Evolutionary conservation across 257 asterid genomes (phyloP), one percentile per base, ranked within the genome.

Genomic region (Capsicum pubescens): DNA sequence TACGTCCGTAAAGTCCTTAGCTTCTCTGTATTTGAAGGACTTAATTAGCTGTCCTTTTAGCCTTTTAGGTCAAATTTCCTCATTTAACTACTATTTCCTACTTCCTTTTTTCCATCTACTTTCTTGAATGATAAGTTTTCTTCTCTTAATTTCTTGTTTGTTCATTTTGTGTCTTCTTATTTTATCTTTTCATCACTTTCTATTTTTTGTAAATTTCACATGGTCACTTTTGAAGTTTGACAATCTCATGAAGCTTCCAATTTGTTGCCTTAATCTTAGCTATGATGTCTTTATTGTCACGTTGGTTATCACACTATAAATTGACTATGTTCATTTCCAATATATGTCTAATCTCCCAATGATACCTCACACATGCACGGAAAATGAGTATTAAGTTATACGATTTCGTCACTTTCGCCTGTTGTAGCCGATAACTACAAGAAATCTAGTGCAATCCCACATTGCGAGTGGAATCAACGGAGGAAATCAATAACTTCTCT

Each of bases 1-100:
- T 74, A 74, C 21, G 21, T 21, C 81, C 46, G 60, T 50, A 26
- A 13, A 74, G 42, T 74, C 81, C 60, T 74, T 74, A 19, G 42
- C 60, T 74, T 48, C 42, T 48, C 19, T 12, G 44, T 6, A 48
- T 50, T 74, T 21, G 61, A 74, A 74, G 44, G 44, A 74, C n/a
- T 19, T n/a, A n/a, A n/a, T n/a, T n/a, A 48, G 81, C n/a, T 74
- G 81, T 52, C 44, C 50, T 14, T 26, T 26, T 26, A 26, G 1
- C n/a, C n/a, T n/a, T 67, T 50, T 48, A 3, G 21, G 35, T 74
- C 60, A 39, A 14, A 48, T 74, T 72, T n/a, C 60, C 80, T 3
- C 16, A 50, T 48, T 50, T 48, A 74, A 74, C 60, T 19, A 50
- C 11, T 50, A 12, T 13, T 3, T 3, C 21, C 12, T 3, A 13